A percentile compares a stretch with the other conserved stretches of the same genome.
These are phyloP conservation scores for Parietaria judaica DNA, from an alignment of 306 rosid genomes.

Conservation along the genomic window DNA sequence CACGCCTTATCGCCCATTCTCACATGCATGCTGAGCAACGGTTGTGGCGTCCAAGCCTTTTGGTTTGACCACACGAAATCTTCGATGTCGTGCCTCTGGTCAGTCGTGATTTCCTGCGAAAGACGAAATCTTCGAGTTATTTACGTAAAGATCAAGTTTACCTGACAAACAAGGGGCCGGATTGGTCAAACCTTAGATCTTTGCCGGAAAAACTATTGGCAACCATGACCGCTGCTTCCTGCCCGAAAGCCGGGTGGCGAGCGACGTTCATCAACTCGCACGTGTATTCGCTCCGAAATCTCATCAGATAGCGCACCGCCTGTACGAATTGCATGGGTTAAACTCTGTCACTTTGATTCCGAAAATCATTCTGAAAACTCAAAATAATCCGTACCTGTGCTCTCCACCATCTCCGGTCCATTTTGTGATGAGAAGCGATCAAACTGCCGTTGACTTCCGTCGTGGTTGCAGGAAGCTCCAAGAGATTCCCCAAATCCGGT, in stretches of 20 bases:
- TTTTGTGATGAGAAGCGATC: constrained; percentile 67
- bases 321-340: constrained; percentile 13
- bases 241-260: constrained; percentile 74
- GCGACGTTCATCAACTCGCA: constrained; percentile 71
- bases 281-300: constrained; percentile 75
- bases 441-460: constrained; percentile 83
- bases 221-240: constrained; percentile 69
- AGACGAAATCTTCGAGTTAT: background rate
- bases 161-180: too few relatives aligned
- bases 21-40: constrained; percentile 76
- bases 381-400: constrained; percentile 58
- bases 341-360: too few relatives aligned
- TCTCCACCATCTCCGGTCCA: constrained; percentile 93
- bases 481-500: constrained; percentile 79
- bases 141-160: too few relatives aligned
- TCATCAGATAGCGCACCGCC: constrained; percentile 89
- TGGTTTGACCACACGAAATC: constrained; percentile 84
- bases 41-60: constrained; percentile 84
- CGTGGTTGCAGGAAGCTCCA: constrained; percentile 92
- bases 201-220: constrained; percentile 33
- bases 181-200: constrained; percentile 53
- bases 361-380: background rate
- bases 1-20: constrained; percentile 92
- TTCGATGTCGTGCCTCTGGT: constrained; percentile 47
- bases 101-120: constrained; percentile 27